phyloP scores from a whole-genome alignment of 2,329 filamentous ascomycete species.

The Scytalidium lignicola region DNA sequence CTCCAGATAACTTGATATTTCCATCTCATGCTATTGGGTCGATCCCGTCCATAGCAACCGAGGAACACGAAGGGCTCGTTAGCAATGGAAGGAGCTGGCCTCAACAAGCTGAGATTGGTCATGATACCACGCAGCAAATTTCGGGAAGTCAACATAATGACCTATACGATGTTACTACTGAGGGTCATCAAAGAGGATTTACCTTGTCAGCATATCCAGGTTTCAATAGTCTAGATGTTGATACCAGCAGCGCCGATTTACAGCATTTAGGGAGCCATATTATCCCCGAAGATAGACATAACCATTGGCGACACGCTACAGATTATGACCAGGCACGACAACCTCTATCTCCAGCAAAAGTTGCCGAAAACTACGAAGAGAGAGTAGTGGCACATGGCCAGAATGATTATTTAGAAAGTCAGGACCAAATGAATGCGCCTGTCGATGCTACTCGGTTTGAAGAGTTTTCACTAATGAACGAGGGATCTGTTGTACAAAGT shows the following conservation, averaged over 20 bases:
- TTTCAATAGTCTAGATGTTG: too few relatives aligned
- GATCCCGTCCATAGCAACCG: not conserved
- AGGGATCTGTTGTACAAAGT: not conserved
- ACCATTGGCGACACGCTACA: constrained; percentile 12
- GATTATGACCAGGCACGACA: constrained; percentile 5
- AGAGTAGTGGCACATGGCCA: not conserved
- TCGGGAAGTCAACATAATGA: not conserved
- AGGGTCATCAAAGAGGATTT: too few relatives aligned
- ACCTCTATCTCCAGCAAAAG: constrained; percentile 5
- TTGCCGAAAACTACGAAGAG: not conserved
- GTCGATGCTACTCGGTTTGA: not conserved
- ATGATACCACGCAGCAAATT: not conserved
- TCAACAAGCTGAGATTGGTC: not conserved
- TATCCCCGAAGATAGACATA: constrained; percentile 13
- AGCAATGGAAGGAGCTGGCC: not conserved
- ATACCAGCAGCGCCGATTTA: not conserved
- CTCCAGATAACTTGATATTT: too few relatives aligned
- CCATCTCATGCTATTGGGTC: too few relatives aligned
- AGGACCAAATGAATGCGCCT: not conserved
- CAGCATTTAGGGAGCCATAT: not conserved
- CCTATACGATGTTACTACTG: not conserved
- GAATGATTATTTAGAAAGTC: not conserved
- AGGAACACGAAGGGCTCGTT: not conserved
- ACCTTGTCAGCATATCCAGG: too few relatives aligned
- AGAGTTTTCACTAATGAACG: not conserved